Base-by-base conservation (phyloP, 2,329 filamentous ascomycete genomes). In the Fusarium anthophilum region DNA sequence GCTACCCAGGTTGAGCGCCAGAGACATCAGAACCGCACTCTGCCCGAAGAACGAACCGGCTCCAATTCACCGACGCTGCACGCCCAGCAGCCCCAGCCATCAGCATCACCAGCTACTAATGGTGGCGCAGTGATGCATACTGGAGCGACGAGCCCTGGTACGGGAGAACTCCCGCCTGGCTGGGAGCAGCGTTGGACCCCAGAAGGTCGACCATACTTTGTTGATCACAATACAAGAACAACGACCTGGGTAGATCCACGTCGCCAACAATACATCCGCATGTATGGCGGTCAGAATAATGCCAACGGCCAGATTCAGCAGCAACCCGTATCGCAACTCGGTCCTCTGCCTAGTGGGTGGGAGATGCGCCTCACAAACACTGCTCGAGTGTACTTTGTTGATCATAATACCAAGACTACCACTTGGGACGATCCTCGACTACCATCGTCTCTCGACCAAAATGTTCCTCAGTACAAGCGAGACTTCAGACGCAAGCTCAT, bases 301-400 rank as follows among this genome's bases (percentile, higher is more conserved):
- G 90, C 91, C 76, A 95, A 92, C 77, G 95, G 94, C 54, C 93
- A 92, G 60, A 98, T 98, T 74, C 96, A 98, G 83, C 96, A 98
- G 81, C 96, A 99, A 84, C 96, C 96, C 2, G 96, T 99, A 5
- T 98, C 96, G 5, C 96, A 99, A 82, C 89, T 99, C 51, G 96
- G 96, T 8, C 96, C 96, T 32, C 84, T 99, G 54, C 96, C 96
- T 7, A 98, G 96, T 79, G 96, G 96, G 6, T 99, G 96, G 96
- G 96, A 99, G 87, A 99, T 99, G 96, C 94, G 96, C 69, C 91
- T 99, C 58, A 99, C 96, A 60, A 98, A 99, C 83, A 99, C 96
- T 20, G 96, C 96, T 35, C 90, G 96, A 68, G 96, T 99, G 22
- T 99, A 99, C 85, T 99, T 99, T 83, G 96, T 99, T 50, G 96